Evolutionary conservation across 257 asterid species (phyloP), one percentile per base, ranked within the genome.

Genomic region (Solanum neorickii): DNA sequence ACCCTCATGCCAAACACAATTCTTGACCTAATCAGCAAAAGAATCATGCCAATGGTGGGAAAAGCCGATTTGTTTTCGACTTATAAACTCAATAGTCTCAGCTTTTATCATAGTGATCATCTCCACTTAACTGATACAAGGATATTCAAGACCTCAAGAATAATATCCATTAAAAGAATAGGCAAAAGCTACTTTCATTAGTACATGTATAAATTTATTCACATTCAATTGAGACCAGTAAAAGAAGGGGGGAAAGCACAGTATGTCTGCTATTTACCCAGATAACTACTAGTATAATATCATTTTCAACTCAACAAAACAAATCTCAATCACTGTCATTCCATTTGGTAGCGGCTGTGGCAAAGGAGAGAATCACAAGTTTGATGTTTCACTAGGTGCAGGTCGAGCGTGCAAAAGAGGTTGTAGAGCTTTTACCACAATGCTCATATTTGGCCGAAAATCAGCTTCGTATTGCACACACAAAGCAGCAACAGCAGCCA

Each of bases 401-500:
- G 93, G 27, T 88, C 93, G 92, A 47, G 98, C 88, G 46, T 92
- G 93, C 92, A 94, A 86, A 39, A 94, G 91, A 80, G 98, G 98
- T 91, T 95, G 97, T 46, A 95, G 93, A 47, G 98, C 97, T 91
- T 94, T 95, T 35, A 95, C 97, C 68, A 80, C 85, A 80, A 80
- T 80, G 44, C 68, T 80, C 85, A 80, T 80, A 16, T 80, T 80
- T 27, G 98, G 97, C 27, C 97, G 92, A 76, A 94, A 95, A 89
- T 94, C 96, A 15, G 98, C 94, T 90, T 93, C 97, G 16, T 93
- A 94, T 89, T 95, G 97, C 85, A 92, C 95, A 16, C 97, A 95
- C 90, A 95, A 85, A 12, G 98, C 96, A 89, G 97, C 97, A 84
- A 95, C 98, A 8, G 97, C 98, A 88, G 98, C 98, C 97, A 95